These are phyloP conservation scores for Chaetoscypha palmicola DNA, from an alignment of 2,329 filamentous ascomycete genomes.

Conservation along the genomic window DNA sequence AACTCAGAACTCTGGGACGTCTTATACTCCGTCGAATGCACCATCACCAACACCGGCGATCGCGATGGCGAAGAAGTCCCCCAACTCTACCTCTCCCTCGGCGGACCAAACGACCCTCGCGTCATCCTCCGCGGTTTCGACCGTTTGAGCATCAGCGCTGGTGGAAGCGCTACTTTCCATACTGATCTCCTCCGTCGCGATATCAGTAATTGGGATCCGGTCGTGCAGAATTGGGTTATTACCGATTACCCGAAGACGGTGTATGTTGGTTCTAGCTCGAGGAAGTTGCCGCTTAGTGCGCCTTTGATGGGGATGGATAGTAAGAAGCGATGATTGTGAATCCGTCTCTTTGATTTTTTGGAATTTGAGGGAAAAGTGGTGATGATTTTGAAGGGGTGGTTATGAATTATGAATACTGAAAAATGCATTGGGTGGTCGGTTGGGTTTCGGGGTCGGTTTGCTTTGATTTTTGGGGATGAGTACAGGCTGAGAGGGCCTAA, in stretches of 20 bases:
- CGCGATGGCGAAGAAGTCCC: constrained; percentile 49
- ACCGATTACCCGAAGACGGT: constrained; percentile 27
- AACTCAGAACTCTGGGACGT: constrained; percentile 49
- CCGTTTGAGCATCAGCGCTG: constrained; percentile 63
- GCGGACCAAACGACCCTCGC: constrained; percentile 64
- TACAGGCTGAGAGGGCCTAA: too few relatives aligned
- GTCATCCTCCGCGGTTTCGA: constrained; percentile 74
- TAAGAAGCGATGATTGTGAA: not conserved
- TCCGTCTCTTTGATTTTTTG: not conserved
- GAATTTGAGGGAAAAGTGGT: not conserved
- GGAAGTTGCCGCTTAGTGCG: constrained; percentile 25
- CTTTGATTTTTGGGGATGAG: too few relatives aligned
- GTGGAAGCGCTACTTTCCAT: constrained; percentile 58
- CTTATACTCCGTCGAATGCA: constrained; percentile 46
- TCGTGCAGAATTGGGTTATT: constrained; percentile 73
- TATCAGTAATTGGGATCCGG: constrained; percentile 78
- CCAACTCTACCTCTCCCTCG: constrained; percentile 69
- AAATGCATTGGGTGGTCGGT: too few relatives aligned
- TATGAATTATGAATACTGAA: not conserved
- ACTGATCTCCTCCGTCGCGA: constrained; percentile 71
- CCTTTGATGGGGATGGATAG: constrained; percentile 9
- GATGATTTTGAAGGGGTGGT: not conserved
- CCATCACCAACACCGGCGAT: constrained; percentile 48
- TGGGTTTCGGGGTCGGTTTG: too few relatives aligned
- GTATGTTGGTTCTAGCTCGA: constrained; percentile 30